Base-by-base conservation (phyloP, 306 rosid genomes). In the barrel medic (Medicago truncatula) region DNA sequence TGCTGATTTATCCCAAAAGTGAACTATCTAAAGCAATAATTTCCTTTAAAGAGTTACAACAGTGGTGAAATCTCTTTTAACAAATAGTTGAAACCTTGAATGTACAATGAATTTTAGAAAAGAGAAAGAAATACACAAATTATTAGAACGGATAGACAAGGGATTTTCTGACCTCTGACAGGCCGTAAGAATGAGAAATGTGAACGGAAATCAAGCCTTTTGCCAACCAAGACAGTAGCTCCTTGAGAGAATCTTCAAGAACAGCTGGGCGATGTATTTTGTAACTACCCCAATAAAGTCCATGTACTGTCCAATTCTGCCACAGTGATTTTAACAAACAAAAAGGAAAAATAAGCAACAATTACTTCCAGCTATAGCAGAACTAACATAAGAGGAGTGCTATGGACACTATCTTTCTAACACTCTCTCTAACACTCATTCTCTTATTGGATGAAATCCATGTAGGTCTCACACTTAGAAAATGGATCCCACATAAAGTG, bases 241-340 rank as follows among this genome's bases (percentile, higher is more conserved):
- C 92, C 82, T 70, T 85, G 25, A 95, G 9, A 62, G 99, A 92
- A 70, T 89, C 97, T 81, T 90, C 93, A 20, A 92, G 93, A 83
- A 92, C 91, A 85, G 11, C 65, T 0, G 97, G 97, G 53, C 84
- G 84, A 76, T 92, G 89, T 66, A 87, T 85, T 64, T 65, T 89
- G 76, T 95, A 88, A 93, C 98, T 95, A 76, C 99, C 97, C 97
- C 97, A 95, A 71, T 89, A 92, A 71, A 95, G 97, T 60, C 99
- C 99, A 82, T 92, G 99, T 66, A 95, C 89, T 7, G 99, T 95
- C 99, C 99, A 95, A 81, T 95, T 95, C 99, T 95, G 92, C 34
- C 54, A 14, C 54, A 14, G 54, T 49, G 18, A 49, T 49, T 15
- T 5, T 31, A 6, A 79, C 16, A 60, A 52, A 65, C 36, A 36